Percentiles rank a stretch among this genome's conserved stretches.
phyloP scores from a whole-genome alignment of 495 filamentous ascomycete species.

The Lasiosphaeria hispida region DNA sequence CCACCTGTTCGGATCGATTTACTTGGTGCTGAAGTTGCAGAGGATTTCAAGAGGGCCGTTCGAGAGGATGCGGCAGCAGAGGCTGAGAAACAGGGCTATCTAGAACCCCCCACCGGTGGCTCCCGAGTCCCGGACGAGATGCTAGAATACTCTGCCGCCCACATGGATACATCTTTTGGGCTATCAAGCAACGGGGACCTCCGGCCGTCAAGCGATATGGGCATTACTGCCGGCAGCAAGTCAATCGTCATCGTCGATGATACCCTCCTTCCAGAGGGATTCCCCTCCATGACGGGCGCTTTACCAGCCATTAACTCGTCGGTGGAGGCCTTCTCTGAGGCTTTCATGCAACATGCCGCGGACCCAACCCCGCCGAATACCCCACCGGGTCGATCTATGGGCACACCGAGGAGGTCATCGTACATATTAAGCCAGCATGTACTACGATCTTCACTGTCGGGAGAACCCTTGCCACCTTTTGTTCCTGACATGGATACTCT shows the following conservation, averaged over 20 bases:
- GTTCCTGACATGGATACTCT: conserved; percentile 38
- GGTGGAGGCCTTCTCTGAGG: conserved; percentile 48
- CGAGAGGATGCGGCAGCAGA: conserved; percentile 53
- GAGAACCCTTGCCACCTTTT: conserved; percentile 39
- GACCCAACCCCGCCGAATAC: conserved; percentile 55
- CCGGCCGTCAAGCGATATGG: conserved; percentile 44
- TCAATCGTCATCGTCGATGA: conserved; percentile 89
- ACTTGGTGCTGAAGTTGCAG: conserved; percentile 70
- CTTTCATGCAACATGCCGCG: conserved; percentile 42
- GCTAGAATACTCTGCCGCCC: conserved; percentile 40
- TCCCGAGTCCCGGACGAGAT: conserved; percentile 16
- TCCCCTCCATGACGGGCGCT: conserved; percentile 47
- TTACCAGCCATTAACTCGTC: conserved; percentile 44
- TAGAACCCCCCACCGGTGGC: conserved; percentile 13
- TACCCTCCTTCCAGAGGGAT: conserved; percentile 42
- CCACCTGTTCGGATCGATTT: conserved; percentile 65
- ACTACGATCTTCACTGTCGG: conserved; percentile 27
- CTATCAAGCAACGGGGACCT: conserved; percentile 17
- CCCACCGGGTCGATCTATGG: conserved; percentile 42
- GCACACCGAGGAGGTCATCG: conserved; percentile 50
- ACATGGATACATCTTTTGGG: conserved; percentile 33
- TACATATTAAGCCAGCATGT: conserved; percentile 47
- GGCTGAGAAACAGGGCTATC: conserved; percentile 29
- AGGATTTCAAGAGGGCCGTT: conserved; percentile 69
- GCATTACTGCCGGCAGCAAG: conserved; percentile 72